Conservation (phyloP, 352 stramenopile genomes). For the Phytophthora chlamydospora region DNA sequence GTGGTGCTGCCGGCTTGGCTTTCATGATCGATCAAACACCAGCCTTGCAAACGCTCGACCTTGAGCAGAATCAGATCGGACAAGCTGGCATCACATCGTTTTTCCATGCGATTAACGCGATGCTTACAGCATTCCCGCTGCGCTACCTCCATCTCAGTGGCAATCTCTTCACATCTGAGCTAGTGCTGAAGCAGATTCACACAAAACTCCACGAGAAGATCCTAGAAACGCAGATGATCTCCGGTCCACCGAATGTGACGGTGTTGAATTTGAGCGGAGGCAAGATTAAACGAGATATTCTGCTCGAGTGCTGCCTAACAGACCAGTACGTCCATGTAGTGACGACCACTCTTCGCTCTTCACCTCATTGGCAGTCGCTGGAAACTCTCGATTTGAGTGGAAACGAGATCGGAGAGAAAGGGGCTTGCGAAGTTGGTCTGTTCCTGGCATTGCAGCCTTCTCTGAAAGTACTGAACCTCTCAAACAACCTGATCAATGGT, state of each 20-base stretch:
- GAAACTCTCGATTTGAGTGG: conserved; percentile 60
- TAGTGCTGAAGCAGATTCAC: conserved; percentile 23
- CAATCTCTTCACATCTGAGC: conserved; percentile 24
- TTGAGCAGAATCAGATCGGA: conserved; percentile 65
- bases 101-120: conserved; percentile 42
- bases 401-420: conserved; percentile 52
- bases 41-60: conserved; percentile 46
- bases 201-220: conserved; percentile 56
- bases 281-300: conserved; percentile 28
- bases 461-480: conserved; percentile 55
- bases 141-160: conserved; percentile 44
- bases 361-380: conserved; percentile 37
- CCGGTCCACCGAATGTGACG: not conserved
- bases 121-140: conserved; percentile 38
- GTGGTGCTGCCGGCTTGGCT: conserved; percentile 45
- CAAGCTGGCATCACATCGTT: conserved; percentile 38
- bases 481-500: conserved; percentile 60
- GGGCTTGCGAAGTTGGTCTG: conserved; percentile 44
- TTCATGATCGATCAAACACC: conserved; percentile 52
- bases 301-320: conserved; percentile 39
- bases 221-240: conserved; percentile 38
- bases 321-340: conserved; percentile 31
- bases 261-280: conserved; percentile 33
- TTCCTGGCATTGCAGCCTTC: conserved; percentile 49
- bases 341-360: conserved; percentile 24